Evolutionary conservation across 2,329 filamentous ascomycete species (phyloP), one percentile per base, ranked within the genome.

Genomic region (Ceratocystis albifundus): DNA sequence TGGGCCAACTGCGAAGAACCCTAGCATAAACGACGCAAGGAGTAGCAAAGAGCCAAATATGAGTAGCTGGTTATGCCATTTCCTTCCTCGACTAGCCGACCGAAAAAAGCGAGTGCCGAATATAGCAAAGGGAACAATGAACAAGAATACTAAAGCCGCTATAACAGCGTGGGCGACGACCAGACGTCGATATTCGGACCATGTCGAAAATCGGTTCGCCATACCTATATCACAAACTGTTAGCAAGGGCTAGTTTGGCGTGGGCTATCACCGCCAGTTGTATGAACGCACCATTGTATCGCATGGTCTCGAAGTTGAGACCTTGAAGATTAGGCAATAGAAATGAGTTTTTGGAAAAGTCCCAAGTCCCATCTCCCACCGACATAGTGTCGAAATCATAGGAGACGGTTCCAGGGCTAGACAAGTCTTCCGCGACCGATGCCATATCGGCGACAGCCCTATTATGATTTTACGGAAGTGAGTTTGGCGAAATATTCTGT

Each of bases 311-410:
- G 74, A 90, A 89, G 73, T 91, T 89, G 69, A 90, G 76, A 7
- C 88, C 88, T 71, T 86, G 79, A 59, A 94, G 77, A 72, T 91
- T 91, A 45, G 89, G 89, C 64, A 94, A 77, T 65, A 94, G 77
- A 73, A 93, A 94, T 20, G 83, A 85, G 72, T 92, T 90, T 73
- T 87, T 87, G 68, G 81, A 80, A 67, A 87, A 87, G 72, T 92
- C 87, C 89, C 89, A 94, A 44, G 89, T 93, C 25, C 89, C 89
- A 73, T 93, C 89, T 69, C 89, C 89, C 17, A 93, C 88, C 66
- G 79, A 80, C 80, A 92, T 79, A n/a, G 85, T 89, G 72, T 86
- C 80, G 64, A 88, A 90, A 71, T 82, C 80, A 76, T 93, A 93
- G 70, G 80, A 84, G 73, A 84, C 87, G 75, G 85, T 84, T 73